Evolutionary conservation across 768 basidiomycete species (phyloP), one percentile per base, ranked within the genome.

Genomic region (Macrocybe gigantea): DNA sequence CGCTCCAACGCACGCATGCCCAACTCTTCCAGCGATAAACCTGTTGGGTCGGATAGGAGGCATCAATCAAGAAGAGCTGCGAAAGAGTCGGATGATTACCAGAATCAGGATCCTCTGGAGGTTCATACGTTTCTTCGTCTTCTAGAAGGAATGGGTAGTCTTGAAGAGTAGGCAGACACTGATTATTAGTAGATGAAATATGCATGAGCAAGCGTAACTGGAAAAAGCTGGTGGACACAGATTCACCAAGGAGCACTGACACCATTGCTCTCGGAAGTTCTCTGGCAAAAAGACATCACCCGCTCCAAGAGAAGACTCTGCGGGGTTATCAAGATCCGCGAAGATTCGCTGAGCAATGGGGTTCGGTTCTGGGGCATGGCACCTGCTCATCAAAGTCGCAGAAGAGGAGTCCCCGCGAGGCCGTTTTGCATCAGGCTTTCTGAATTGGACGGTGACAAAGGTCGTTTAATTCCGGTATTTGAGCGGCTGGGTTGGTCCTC

Each of bases 21-120:
- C 5, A 93, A 75, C 59, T 90, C 88, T 61, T 92, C 90, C 33
- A 93, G 66, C 12, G 89, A 87, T 43, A 90, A 67, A 22, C 79
- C 89, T 88, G 52, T 33, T 45, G 15, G 13, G 34, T 37, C 51
- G 46, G 46, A 45, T 52, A 30, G 11, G 35, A 50, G 35, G 49
- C 40, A 44, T 42, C 41, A 47, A 41, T 38, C 39, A 34, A 52
- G 46, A 35, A 48, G 42, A 49, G 37, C 13, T 47, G 34, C 46
- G 53, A 49, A 33, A 37, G 29, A 49, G 51, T 51, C 50, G 50
- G 45, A 49, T 38, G 49, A 63, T 36, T 44, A 82, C 89, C 81
- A 51, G 82, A 88, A 60, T 93, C 90, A 7, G 90, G 89, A 63
- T 92, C 90, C 57, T 88, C 82, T 3, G 89, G 90, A 1, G 86